Base-by-base conservation (phyloP, 345 rosid species). In the Aegle marmelos region DNA sequence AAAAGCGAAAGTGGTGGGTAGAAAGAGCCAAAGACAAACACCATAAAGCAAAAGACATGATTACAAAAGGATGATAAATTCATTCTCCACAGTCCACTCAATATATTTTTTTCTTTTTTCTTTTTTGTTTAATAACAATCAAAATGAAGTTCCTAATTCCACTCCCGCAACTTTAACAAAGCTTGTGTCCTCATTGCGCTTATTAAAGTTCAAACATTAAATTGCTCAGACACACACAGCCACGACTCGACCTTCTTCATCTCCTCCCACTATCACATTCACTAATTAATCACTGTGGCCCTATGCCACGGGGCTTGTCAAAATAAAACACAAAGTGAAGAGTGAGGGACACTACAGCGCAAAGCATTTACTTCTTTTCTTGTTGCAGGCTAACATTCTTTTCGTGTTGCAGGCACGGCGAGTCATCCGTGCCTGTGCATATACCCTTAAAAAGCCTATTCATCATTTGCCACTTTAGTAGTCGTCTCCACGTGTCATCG, bases 131-230 rank as follows among this genome's bases (percentile, higher is more conserved):
- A n/a, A n/a, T 11, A 16, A 70, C 56, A 27, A 63, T 72, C 70
- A 64, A 41, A 65, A 72, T 56, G 45, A 73, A 56, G 34, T 45
- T 50, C 9, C 13, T 45, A 64, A 63, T 41, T n/a, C 75, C 58
- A 25, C 33, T 7, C 60, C 30, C 64, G 19, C 70, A 61, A 69
- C 57, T 81, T 78, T 78, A 73, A 73, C 72, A 77, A 81, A 68
- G 80, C 33, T 61, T 33, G 48, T 75, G 72, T 31, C 60, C 39
- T 75, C 28, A 10, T 21, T 57, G 57, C 59, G n/a, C 56, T 37
- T 25, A 22, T 6, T 17, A 31, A 67, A 68, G 57, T 27, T 17
- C 60, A 73, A 78, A 62, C 69, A 76, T 69, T 59, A 24, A 41
- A 53, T 28, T 77, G 59, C 70, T 67, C 67, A 57, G 83, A 70